Base-by-base conservation (phyloP, 176 grass and related monocot species). In the barley (Hordeum vulgare) region DNA sequence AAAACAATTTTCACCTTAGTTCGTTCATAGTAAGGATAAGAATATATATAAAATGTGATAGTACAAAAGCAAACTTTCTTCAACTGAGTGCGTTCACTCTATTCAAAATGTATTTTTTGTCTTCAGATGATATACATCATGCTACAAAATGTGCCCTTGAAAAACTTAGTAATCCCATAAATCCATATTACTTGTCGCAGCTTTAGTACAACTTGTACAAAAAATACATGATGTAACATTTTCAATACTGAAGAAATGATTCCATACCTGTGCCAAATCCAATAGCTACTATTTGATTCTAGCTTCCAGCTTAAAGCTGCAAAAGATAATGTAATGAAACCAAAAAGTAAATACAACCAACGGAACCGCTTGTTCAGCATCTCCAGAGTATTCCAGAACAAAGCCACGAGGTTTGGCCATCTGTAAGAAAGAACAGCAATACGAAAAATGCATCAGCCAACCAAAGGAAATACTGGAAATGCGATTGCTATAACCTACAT, bases 221-320 rank as follows among this genome's bases (percentile, higher is more conserved):
- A 18, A 51, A 51, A 51, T 17, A 51, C 47, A 51, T 18, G 15
- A 51, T 51, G 47, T 51, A 18, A 15, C 47, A 51, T 51, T 51
- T 51, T 51, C 47, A 51, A 51, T 51, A 51, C 47, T 51, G 47
- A 77, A 77, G 62, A 84, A 51, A 85, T 75, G 42, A 61, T 39
- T 59, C 59, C 83, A 59, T 58, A 98, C 96, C 96, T 98, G 79
- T 98, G 96, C 96, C 96, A 95, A 90, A 98, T 93, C 96, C 96
- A 98, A 69, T 95, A 98, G 85, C 54, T 89, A 76, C 75, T 79
- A 82, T 91, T 93, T 26, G 89, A 87, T 93, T 98, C 96, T 11
- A 98, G 77, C 65, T 94, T 95, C 96, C 96, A 92, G 89, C 96
- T 87, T 81, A 87, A 87, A 78, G 83, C 93, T 25, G 93, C 91